Evolutionary conservation across 1,284 basidiomycete genomes (phyloP).

Genomic region (Takashimella tepidaria): DNA sequence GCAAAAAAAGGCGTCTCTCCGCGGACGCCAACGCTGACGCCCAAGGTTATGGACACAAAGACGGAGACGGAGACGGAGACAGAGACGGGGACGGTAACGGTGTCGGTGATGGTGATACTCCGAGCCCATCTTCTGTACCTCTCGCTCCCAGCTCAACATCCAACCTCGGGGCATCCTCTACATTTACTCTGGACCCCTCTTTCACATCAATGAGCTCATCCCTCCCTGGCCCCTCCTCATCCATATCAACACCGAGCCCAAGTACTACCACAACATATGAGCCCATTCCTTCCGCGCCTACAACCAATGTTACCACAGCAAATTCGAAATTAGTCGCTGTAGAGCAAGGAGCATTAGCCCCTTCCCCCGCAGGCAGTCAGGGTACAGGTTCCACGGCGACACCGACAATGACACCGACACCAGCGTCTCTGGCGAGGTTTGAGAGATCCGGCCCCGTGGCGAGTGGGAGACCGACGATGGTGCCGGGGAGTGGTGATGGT

Average conservation of each 20-base stretch:
- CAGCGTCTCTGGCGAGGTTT: slow-evolving; percentile 9
- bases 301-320: not conserved
- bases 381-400: not conserved
- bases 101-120: no score
- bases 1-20: no score
- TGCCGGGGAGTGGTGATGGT: slow-evolving; percentile 38
- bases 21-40: no score
- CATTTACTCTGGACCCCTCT: not conserved
- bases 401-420: slow-evolving; percentile 16
- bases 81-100: no score
- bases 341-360: no score
- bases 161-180: not conserved
- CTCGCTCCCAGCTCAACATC: not conserved
- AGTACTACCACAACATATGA: no score
- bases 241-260: no score
- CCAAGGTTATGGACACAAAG: no score
- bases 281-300: not conserved
- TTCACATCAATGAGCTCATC: not conserved
- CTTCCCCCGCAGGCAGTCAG: not conserved
- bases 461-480: slow-evolving; percentile 19
- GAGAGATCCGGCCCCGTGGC: slow-evolving; percentile 8
- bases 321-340: not conserved
- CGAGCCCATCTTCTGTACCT: not conserved
- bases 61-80: no score
- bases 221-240: not conserved